Conservation (phyloP, 306 rosid genomes). For the Fagus sylvatica region DNA sequence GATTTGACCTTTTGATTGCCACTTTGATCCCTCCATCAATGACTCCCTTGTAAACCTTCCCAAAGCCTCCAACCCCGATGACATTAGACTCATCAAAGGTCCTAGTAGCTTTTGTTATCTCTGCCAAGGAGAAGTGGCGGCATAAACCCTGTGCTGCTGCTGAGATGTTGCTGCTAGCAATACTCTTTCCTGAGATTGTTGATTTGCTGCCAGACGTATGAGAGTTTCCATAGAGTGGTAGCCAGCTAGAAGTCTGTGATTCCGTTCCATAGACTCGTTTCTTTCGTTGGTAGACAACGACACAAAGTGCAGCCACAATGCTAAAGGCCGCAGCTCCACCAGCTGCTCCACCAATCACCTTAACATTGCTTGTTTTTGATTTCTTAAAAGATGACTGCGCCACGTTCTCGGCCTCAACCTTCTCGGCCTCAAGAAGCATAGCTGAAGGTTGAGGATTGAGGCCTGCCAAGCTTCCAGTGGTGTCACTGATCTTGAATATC, state of each 20-base stretch:
- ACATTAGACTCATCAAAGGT: conserved; percentile 51
- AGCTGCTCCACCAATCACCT: conserved; percentile 51
- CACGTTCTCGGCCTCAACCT: neutral
- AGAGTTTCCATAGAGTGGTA: conserved; percentile 40
- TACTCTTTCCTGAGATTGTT: conserved; percentile 40
- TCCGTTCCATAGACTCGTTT: conserved; percentile 33
- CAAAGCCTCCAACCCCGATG: conserved; percentile 67
- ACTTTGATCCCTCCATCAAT: conserved; percentile 45
- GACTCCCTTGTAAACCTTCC: conserved; percentile 58
- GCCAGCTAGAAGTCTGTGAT: conserved; percentile 47
- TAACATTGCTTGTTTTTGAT: neutral
- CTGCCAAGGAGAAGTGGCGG: conserved; percentile 47
- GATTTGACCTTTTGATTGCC: conserved; percentile 55
- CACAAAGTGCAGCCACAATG: conserved; percentile 41
- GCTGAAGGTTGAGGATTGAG: conserved; percentile 55
- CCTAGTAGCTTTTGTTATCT: conserved; percentile 46
- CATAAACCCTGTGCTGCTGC: conserved; percentile 54
- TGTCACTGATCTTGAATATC: conserved; percentile 54
- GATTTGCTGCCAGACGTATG: conserved; percentile 26
- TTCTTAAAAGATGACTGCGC: neutral
- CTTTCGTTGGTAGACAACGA: conserved; percentile 33
- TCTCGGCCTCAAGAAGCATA: conserved; percentile 21
- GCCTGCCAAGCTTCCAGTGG: conserved; percentile 40
- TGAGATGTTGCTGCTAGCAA: conserved; percentile 18
- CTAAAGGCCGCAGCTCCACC: conserved; percentile 56